Base-by-base conservation (phyloP, 306 rosid genomes). In the Fagus crenata region DNA sequence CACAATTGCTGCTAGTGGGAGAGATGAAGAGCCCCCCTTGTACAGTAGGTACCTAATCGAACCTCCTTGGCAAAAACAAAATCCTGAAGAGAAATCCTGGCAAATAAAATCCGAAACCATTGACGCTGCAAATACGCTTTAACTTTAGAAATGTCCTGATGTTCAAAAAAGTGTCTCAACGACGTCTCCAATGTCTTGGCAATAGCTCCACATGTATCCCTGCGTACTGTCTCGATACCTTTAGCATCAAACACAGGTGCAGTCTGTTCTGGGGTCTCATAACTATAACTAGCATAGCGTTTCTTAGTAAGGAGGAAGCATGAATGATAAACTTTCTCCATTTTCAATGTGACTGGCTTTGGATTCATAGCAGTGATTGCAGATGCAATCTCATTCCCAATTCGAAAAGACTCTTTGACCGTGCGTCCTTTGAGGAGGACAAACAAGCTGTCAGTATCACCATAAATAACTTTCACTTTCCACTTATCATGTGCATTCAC, bases 1-100 rank as follows among this genome's bases (percentile, higher is more conserved):
- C 53, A 94, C 98, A 85, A 94, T 90, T 81, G 98, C 98, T 37
- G 96, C 94, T 17, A 97, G 98, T 81, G 97, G 98, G 83, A 94
- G 94, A 61, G 92, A 89, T 32, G 96, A 89, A 61, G 85, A 43
- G 28, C 60, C 80, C 60, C 80, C 87, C 90, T 90, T n/a, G 86
- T 73, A 72, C 90, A 83, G 84, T 94, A 94, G 74, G 92, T 89
- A 74, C 98, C 98, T 69, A 92, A 68, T 72, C 97, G 92, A 80
- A 94, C 97, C 89, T 94, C 98, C 85, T 94, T 94, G 65, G 97
- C 97, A 86, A 94, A 92, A 82, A 94, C 82, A 87, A 94, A 94
- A 88, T 94, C 98, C 83, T 89, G 85, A 75, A 89, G 84, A 80
- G 95, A 89, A 75, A 89, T 84, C 81, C 89, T 86, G 81, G 95